A percentile compares a stretch with the other conserved stretches of the same genome.
Evolutionary conservation across 371 early-diverging fungal genomes (phyloP).

Genomic region (Mortierella sp.): DNA sequence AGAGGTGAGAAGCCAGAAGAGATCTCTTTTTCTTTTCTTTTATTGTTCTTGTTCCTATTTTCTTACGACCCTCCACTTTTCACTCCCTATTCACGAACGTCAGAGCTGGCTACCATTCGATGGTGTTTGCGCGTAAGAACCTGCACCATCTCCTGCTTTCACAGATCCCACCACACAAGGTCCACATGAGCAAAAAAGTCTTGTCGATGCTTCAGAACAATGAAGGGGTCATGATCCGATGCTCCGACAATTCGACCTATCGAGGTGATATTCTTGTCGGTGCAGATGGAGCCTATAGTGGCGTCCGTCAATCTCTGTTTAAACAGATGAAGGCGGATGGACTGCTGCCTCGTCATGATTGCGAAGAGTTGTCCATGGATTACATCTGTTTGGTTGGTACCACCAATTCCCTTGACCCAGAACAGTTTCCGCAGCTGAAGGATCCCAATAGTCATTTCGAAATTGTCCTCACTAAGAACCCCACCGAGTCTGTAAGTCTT

Average conservation of each 20-base stretch:
- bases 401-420: conserved; percentile 16
- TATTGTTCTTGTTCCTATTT: not conserved
- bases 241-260: conserved; percentile 28
- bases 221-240: conserved; percentile 27
- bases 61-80: not conserved
- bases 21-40: not conserved
- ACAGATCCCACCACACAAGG: conserved; percentile 40
- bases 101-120: conserved; percentile 34
- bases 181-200: conserved; percentile 31
- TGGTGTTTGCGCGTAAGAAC: conserved; percentile 29
- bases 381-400: conserved; percentile 35
- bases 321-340: conserved; percentile 17
- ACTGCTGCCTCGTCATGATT: conserved; percentile 21
- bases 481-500: conserved; percentile 33
- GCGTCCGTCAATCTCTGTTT: conserved; percentile 34
- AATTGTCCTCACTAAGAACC: conserved; percentile 33
- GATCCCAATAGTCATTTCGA: conserved; percentile 21
- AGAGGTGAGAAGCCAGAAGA: conserved; percentile 11
- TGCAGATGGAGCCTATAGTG: conserved; percentile 45
- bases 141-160: conserved; percentile 28
- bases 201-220: conserved; percentile 12
- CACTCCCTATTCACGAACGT: not conserved
- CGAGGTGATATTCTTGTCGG: conserved; percentile 40
- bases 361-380: conserved; percentile 18
- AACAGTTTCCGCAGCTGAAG: conserved; percentile 13